A percentile compares a stretch with the other conserved stretches of the same genome.
These are phyloP conservation scores for Podila clonocystis DNA, from an alignment of 192 early-diverging fungal genomes.

Conservation along the genomic window DNA sequence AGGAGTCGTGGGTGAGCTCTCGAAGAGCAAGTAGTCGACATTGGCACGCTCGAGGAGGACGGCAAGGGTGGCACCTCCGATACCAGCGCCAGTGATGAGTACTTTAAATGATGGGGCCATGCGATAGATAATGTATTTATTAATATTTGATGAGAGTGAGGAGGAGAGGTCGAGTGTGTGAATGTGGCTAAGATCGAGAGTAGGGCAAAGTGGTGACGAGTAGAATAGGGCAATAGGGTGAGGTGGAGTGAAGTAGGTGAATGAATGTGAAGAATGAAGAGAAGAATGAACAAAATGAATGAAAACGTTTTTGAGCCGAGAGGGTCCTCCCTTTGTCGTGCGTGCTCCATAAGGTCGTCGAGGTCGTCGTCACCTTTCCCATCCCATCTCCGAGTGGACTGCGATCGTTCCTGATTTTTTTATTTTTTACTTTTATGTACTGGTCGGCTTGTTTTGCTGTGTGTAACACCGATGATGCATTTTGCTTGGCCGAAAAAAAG, in stretches of 20 bases:
- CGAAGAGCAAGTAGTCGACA: slow-evolving; percentile 19
- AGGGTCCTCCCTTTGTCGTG: background rate
- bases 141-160: background rate
- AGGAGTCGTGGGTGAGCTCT: slow-evolving; percentile 2
- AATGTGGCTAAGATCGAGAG: no score
- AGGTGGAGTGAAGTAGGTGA: background rate
- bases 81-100: slow-evolving; percentile 25
- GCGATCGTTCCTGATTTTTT: no score
- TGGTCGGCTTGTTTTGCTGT: no score
- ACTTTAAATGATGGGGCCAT: slow-evolving; percentile 32
- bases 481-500: no score
- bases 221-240: background rate
- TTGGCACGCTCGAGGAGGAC: slow-evolving; percentile 28
- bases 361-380: no score
- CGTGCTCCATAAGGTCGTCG: no score
- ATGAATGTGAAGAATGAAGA: background rate
- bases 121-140: background rate
- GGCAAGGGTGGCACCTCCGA: slow-evolving; percentile 32
- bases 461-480: no score
- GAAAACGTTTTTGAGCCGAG: background rate
- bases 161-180: no score
- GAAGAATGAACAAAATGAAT: background rate
- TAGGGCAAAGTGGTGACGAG: background rate
- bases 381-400: no score
- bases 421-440: no score